Evolutionary conservation across 495 filamentous ascomycete species (phyloP), one percentile per base, ranked within the genome.

Genomic region (Hyphodiscus hymeniophilus): DNA sequence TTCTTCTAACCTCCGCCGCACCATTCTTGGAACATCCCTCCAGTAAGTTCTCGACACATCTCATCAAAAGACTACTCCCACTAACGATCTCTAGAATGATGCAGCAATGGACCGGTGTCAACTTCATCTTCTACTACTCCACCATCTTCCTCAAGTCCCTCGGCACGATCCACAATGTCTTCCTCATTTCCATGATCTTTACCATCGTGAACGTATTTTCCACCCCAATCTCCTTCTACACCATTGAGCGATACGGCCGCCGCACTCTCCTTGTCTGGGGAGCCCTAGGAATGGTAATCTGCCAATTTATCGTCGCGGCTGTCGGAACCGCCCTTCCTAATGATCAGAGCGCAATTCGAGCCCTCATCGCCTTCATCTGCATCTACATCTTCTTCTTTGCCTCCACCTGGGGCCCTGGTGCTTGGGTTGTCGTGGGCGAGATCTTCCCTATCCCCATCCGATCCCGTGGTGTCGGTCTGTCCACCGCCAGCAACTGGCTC

Each of bases 401-500:
- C 30, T 69, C 72, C 17, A 82, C 83, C 13, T 88, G 85, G 85
- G 85, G 84, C 31, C 84, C 85, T 1, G 55, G 79, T 31, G 57
- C 57, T 3, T 83, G 87, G 87, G 82, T 92, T 48, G 76, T 91
- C 53, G 87, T 90, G 51, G 87, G 87, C 52, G 87, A 92, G 69
- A 85, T 89, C 69, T 92, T 80, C 77, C 85, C 85, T 21, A 77
- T 92, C 34, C 83, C 81, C 41, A 89, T 90, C 66, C 83, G 87
- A 56, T 82, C 85, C 17, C 81, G 82, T 39, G 85, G 86, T 63
- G 85, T 91, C 43, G 85, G 73, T 45, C 73, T 92, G 40, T 86
- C 84, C 21, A 90, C 87, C 42, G 80, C 85, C 48, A 85, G 80
- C 60, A 92, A 92, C 74, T 92, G 87, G 87, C 78, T 90, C 55